Percentiles rank a stretch among this genome's conserved stretches.
Evolutionary conservation across 306 rosid genomes (phyloP).

Genomic region (Corylus americana): DNA sequence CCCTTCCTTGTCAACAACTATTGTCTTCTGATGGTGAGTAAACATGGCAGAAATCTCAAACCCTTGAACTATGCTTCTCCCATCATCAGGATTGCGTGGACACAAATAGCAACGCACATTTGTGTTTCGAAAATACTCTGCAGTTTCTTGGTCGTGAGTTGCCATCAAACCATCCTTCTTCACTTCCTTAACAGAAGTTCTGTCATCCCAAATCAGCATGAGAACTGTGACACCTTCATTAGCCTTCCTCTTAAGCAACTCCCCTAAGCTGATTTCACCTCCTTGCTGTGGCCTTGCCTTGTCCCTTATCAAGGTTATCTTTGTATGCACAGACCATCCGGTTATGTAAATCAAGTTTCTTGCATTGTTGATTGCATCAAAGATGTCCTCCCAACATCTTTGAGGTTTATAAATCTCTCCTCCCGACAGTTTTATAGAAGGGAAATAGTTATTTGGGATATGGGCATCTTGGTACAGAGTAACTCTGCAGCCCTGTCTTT

Average conservation of each 20-base stretch:
- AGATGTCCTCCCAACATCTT: conserved; percentile 85
- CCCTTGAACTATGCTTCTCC: conserved; percentile 64
- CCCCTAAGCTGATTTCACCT: conserved; percentile 52
- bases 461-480: conserved; percentile 89
- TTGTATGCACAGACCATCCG: conserved; percentile 74
- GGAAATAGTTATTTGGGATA: conserved; percentile 21
- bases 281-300: not conserved
- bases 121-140: conserved; percentile 53
- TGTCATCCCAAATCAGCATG: conserved; percentile 87
- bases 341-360: conserved; percentile 64
- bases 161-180: conserved; percentile 82
- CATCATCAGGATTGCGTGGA: conserved; percentile 68
- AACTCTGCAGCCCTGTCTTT: conserved; percentile 62
- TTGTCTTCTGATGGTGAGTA: conserved; percentile 83
- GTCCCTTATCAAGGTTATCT: conserved; percentile 59
- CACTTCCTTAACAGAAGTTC: conserved; percentile 51
- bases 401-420: conserved; percentile 26
- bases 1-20: conserved; percentile 55
- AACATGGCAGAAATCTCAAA: conserved; percentile 61
- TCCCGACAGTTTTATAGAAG: conserved; percentile 16
- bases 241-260: conserved; percentile 71
- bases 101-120: conserved; percentile 63
- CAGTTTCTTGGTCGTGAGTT: conserved; percentile 75
- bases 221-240: conserved; percentile 71
- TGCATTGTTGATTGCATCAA: conserved; percentile 56